A percentile compares a stretch with the other conserved stretches of the same genome.
phyloP scores from a whole-genome alignment of 2,329 filamentous ascomycete species.

The Cryphonectria nitschkei region DNA sequence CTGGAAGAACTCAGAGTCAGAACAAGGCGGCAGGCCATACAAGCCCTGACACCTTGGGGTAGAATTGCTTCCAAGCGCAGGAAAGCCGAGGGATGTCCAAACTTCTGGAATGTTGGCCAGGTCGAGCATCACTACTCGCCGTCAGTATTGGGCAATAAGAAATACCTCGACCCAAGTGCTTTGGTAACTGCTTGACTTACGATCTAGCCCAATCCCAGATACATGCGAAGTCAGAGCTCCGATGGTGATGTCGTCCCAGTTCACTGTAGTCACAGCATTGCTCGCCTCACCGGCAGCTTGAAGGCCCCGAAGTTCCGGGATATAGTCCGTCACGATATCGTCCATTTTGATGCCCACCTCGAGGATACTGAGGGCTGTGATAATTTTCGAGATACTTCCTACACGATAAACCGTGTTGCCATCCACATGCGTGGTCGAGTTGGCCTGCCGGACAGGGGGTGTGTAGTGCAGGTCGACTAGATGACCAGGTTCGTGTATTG shows the following conservation, averaged over 20 bases:
- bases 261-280: constrained; percentile 40
- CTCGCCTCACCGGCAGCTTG: constrained; percentile 30
- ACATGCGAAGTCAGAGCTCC: constrained; percentile 50
- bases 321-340: constrained; percentile 49
- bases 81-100: constrained; percentile 41
- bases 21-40: constrained; percentile 39
- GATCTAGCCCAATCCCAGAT: constrained; percentile 45
- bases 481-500: constrained; percentile 43
- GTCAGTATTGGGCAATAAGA: constrained; percentile 11
- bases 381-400: constrained; percentile 44
- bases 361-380: constrained; percentile 38
- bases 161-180: background rate
- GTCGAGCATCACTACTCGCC: constrained; percentile 39
- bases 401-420: constrained; percentile 42
- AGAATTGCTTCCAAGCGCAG: constrained; percentile 36
- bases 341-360: constrained; percentile 41
- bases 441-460: constrained; percentile 36
- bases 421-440: constrained; percentile 36
- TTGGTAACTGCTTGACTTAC: constrained; percentile 33
- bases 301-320: constrained; percentile 43
- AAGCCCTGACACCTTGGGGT: constrained; percentile 42
- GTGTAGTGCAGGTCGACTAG: constrained; percentile 48
- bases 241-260: constrained; percentile 54
- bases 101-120: constrained; percentile 35
- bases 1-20: constrained; percentile 35